Evolutionary conservation across 2,329 filamentous ascomycete genomes (phyloP), one percentile per base, ranked within the genome.

Genomic region (Aspergillus neoniger): DNA sequence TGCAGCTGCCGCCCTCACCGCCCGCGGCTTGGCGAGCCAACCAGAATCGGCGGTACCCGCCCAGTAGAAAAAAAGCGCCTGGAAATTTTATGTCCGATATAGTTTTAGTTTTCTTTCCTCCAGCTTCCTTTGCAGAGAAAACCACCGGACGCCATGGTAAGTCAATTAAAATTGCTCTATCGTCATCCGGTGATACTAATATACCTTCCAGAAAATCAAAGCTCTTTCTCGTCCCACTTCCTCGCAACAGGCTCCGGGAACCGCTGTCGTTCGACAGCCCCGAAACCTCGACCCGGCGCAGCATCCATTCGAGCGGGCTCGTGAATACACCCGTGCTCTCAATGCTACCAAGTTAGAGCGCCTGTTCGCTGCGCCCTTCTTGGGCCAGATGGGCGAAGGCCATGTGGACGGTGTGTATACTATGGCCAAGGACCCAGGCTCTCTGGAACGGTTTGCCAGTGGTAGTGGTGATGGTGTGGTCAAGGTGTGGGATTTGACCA

Each of bases 341-440:
- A 91, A 92, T 85, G 93, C 93, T 25, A 92, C 92, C 60, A 97
- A 97, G 77, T 80, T 97, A 63, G 92, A 96, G 79, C 90, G 93
- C 69, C 94, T 97, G 90, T 96, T 96, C 76, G 89, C 89, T 30
- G 83, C 88, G 56, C 91, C 91, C 3, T 96, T 96, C 72, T 80
- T 99, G 48, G 91, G 85, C 0, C 91, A 97, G 75, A 86, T 99
- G 23, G 94, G 94, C 57, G 84, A 86, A 32, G 94, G 95, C 19
- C 95, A 99, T 78, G 91, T 97, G 58, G 95, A 99, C 72, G 95
- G 95, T 64, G 87, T 91, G 9, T 95, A 94, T 76, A 86, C 86
- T 38, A 86, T 95, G 75, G 89, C 90, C 61, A 92, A 92, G 75
- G 91, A 95, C 68, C 89, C 90, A 6, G 87, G 86, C 67, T 88